A percentile compares a stretch with the other conserved stretches of the same genome.
phyloP scores from a whole-genome alignment of 139 green algal species.

The Closterium sp. region DNA sequence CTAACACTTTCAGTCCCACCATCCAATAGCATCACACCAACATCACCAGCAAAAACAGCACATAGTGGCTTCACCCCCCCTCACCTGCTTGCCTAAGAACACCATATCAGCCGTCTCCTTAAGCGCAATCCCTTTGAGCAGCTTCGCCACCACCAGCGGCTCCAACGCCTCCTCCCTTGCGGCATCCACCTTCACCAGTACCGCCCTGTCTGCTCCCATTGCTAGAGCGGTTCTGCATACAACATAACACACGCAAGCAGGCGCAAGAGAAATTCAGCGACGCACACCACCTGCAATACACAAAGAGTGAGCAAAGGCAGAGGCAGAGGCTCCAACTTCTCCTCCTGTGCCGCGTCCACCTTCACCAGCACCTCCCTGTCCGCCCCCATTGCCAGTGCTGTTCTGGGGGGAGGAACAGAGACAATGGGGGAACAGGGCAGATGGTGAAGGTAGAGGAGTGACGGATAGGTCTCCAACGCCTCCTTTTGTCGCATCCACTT shows the following conservation, averaged over 20 bases:
- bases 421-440: background rate
- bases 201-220: constrained; percentile 82
- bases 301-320: constrained; percentile 55
- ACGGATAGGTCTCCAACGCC: too few relatives aligned
- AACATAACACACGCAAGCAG: too few relatives aligned
- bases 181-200: constrained; percentile 70
- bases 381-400: constrained; percentile 85
- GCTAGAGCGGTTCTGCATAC: constrained; percentile 74
- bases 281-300: too few relatives aligned
- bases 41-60: background rate
- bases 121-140: constrained; percentile 66
- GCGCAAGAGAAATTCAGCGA: too few relatives aligned
- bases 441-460: too few relatives aligned
- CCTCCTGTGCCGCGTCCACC: too few relatives aligned
- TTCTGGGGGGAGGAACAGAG: constrained; percentile 47
- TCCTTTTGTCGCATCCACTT: too few relatives aligned
- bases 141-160: constrained; percentile 74
- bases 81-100: constrained; percentile 69
- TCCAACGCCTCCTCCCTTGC: constrained; percentile 57
- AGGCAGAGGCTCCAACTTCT: too few relatives aligned
- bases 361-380: constrained; percentile 55
- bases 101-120: constrained; percentile 65
- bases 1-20: too few relatives aligned
- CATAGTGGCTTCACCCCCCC: constrained; percentile 11
- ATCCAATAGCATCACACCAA: too few relatives aligned